These are phyloP conservation scores for Gypsophila paniculata DNA, from an alignment of 179 eudicot species.

Conservation along the genomic window DNA sequence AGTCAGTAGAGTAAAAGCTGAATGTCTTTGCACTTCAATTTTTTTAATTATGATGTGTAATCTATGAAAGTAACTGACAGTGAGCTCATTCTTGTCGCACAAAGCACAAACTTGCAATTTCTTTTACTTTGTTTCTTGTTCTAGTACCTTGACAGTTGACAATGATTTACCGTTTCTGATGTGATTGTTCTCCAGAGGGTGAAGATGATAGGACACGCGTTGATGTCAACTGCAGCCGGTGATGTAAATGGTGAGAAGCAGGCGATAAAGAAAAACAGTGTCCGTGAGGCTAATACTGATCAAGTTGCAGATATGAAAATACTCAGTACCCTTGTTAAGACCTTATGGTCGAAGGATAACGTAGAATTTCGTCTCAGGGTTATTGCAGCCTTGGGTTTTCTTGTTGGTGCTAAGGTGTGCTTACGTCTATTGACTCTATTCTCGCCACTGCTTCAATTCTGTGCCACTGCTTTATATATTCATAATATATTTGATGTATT, in stretches of 20 bases:
- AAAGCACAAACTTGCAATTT: not conserved
- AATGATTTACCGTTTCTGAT: not conserved
- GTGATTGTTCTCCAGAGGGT: slow-evolving; percentile 40
- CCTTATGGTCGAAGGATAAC: slow-evolving; percentile 85
- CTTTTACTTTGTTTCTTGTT: not conserved
- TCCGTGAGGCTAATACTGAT: slow-evolving; percentile 33
- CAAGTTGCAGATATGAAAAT: slow-evolving; percentile 60
- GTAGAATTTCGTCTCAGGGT: slow-evolving; percentile 80
- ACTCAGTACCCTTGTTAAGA: slow-evolving; percentile 65
- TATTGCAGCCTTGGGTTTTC: slow-evolving; percentile 69
- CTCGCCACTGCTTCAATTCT: not conserved
- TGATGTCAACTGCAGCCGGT: slow-evolving; percentile 54
- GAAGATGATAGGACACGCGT: slow-evolving; percentile 47
- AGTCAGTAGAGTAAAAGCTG: not conserved
- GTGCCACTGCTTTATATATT: not conserved
- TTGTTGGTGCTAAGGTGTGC: slow-evolving; percentile 87
- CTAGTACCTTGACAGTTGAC: not conserved
- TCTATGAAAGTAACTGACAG: not conserved
- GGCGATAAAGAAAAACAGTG: slow-evolving; percentile 34
- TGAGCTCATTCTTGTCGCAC: not conserved
- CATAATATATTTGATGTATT: too few species aligned
- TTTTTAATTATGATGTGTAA: not conserved
- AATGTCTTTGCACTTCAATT: not conserved
- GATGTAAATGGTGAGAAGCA: slow-evolving; percentile 42
- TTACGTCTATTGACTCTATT: not conserved